Evolutionary conservation across 2,329 filamentous ascomycete species (phyloP).

Genomic region (Calonectria montana): DNA sequence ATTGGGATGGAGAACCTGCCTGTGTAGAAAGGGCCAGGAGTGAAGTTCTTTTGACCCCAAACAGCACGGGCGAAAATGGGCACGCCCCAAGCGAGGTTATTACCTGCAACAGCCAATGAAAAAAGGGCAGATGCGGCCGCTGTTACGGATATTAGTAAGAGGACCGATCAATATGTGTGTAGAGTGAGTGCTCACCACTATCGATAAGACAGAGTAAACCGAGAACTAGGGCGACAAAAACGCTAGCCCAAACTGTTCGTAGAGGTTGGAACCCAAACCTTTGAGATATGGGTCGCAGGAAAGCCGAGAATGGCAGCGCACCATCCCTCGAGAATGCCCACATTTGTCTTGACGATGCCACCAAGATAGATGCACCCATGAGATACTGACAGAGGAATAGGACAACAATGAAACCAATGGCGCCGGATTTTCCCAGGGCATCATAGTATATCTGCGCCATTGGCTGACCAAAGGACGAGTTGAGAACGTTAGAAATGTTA

Average conservation of each 20-base stretch:
- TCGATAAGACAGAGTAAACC: neutral
- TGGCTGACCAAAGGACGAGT: neutral
- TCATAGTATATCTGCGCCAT: constrained; percentile 2
- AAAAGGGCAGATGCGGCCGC: constrained; percentile 1
- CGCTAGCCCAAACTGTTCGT: neutral
- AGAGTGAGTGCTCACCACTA: neutral
- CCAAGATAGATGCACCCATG: neutral
- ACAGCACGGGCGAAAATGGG: neutral
- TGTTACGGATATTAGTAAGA: neutral
- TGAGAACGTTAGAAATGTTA: neutral
- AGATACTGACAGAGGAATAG: neutral
- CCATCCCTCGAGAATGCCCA: neutral
- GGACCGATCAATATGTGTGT: neutral
- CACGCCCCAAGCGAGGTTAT: neutral
- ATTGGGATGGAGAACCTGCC: neutral
- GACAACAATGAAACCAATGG: neutral
- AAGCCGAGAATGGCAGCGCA: neutral
- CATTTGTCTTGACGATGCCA: neutral
- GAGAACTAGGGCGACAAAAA: neutral
- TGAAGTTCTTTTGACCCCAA: neutral
- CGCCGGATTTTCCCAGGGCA: neutral
- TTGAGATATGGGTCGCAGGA: neutral
- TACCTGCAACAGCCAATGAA: neutral
- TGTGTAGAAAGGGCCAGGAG: neutral
- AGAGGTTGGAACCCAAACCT: neutral